phyloP scores from a whole-genome alignment of 148 eudicot species.

The Linanthus parryae region DNA sequence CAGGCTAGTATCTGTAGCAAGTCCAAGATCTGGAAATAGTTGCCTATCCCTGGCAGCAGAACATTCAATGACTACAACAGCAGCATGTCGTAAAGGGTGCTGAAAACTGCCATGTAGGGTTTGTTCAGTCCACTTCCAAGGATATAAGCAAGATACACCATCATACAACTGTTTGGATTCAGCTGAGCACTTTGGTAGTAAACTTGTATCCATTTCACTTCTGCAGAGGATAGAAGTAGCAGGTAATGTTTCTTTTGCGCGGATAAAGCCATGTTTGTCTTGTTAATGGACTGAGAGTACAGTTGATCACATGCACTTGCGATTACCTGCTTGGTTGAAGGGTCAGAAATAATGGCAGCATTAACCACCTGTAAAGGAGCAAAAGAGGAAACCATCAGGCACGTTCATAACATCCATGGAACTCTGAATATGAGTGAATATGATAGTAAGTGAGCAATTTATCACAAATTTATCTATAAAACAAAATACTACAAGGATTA shows the following conservation, averaged over 20 bases:
- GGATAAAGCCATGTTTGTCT: constrained; percentile 11
- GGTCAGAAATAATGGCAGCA: constrained; percentile 89
- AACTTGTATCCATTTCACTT: constrained; percentile 12
- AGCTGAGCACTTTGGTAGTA: constrained; percentile 11
- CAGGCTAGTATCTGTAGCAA: constrained; percentile 22
- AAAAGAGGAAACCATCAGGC: too few species aligned
- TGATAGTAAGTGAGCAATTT: too few species aligned
- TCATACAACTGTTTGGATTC: constrained; percentile 17
- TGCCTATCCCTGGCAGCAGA: constrained; percentile 77
- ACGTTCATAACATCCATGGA: too few species aligned
- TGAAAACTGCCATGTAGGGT: constrained; percentile 25
- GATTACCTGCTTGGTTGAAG: constrained; percentile 57
- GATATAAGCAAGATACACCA: constrained; percentile 63
- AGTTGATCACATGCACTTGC: constrained; percentile 67
- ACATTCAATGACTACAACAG: constrained; percentile 75
- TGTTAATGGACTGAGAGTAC: constrained; percentile 21
- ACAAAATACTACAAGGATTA: too few species aligned
- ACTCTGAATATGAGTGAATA: too few species aligned
- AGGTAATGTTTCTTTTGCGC: constrained; percentile 18
- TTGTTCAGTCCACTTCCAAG: constrained; percentile 64
- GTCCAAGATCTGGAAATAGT: constrained; percentile 40
- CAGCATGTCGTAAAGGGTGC: constrained; percentile 94
- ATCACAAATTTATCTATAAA: too few species aligned
- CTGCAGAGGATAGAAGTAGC: constrained; percentile 16
- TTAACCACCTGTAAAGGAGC: constrained; percentile 60